phyloP scores from a whole-genome alignment of 2,329 filamentous ascomycete species.

The Diaporthe ampelina region DNA sequence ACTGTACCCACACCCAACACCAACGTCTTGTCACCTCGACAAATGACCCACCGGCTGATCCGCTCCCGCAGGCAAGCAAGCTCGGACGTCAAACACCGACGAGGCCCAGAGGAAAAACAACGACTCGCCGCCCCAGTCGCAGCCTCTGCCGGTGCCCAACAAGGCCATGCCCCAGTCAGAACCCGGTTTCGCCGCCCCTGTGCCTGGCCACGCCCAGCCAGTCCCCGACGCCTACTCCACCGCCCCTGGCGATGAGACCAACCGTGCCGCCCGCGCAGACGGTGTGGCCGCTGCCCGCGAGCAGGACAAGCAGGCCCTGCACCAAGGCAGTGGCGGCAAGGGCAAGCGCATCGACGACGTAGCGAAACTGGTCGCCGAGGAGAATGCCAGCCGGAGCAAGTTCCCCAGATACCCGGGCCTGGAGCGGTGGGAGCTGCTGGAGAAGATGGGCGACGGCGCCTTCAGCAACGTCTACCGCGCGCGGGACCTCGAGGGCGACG shows the following conservation, averaged over 20 bases:
- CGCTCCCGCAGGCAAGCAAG: slow-evolving; percentile 80
- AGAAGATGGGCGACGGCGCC: slow-evolving; percentile 99
- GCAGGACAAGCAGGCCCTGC: slow-evolving; percentile 70
- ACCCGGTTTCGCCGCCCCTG: slow-evolving; percentile 53
- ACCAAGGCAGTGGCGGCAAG: slow-evolving; percentile 48
- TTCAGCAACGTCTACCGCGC: slow-evolving; percentile 99
- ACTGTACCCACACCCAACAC: neutral
- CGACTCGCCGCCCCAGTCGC: slow-evolving; percentile 63
- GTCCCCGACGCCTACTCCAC: slow-evolving; percentile 72
- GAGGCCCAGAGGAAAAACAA: slow-evolving; percentile 67
- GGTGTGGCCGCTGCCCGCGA: slow-evolving; percentile 74
- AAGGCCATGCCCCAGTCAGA: slow-evolving; percentile 68
- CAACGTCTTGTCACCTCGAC: neutral
- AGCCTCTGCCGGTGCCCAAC: slow-evolving; percentile 64
- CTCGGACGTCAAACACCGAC: slow-evolving; percentile 73
- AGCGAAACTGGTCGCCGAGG: slow-evolving; percentile 89
- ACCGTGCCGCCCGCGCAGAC: slow-evolving; percentile 77
- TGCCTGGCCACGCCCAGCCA: slow-evolving; percentile 64
- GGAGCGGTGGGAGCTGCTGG: slow-evolving; percentile 86
- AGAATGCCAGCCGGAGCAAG: slow-evolving; percentile 87
- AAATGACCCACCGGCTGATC: slow-evolving; percentile 48
- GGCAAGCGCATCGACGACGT: slow-evolving; percentile 72
- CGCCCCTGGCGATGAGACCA: slow-evolving; percentile 71
- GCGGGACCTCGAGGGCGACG: slow-evolving; percentile 77
- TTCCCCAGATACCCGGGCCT: slow-evolving; percentile 88